Evolutionary conservation across 202 grass and related monocot genomes (phyloP).

Genomic region (Panicum hallii): DNA sequence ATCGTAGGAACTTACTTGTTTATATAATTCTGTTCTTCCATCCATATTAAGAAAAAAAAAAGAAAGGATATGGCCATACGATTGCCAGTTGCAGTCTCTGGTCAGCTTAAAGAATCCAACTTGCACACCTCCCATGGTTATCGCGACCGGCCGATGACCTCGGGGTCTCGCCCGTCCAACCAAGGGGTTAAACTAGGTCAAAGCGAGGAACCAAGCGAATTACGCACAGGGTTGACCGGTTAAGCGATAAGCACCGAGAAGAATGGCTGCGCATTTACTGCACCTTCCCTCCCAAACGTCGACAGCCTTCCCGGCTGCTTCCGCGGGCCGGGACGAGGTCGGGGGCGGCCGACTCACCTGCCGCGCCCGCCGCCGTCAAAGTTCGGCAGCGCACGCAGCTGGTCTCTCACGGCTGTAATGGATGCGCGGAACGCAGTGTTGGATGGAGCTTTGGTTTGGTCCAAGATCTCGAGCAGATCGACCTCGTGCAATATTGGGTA

Average conservation of each 20-base stretch:
- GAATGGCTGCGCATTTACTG: neutral
- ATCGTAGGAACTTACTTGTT: neutral
- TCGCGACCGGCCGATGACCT: neutral
- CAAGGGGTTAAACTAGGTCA: constrained; percentile 31
- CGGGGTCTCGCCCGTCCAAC: neutral
- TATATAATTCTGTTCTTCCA: neutral
- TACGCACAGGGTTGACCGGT: neutral
- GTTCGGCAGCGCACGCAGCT: constrained; percentile 35
- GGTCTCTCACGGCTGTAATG: constrained; percentile 7
- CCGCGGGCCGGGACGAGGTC: constrained; percentile 29
- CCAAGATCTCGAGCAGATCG: neutral
- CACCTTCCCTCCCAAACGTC: constrained; percentile 2
- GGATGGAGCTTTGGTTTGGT: neutral
- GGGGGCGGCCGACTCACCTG: constrained; percentile 17
- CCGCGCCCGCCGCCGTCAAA: constrained; percentile 42
- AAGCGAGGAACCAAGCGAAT: neutral
- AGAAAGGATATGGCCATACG: neutral
- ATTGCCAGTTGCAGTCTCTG: neutral
- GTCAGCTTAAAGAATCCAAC: constrained; percentile 21
- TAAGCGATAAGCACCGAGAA: constrained; percentile 13
- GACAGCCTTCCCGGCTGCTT: constrained; percentile 52
- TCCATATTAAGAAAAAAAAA: too few relatives aligned
- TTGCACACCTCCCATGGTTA: neutral
- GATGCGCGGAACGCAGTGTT: neutral
- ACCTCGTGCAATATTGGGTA: too few relatives aligned